Evolutionary conservation across 2,329 filamentous ascomycete species (phyloP).

Genomic region (Hypoxylon sp.): DNA sequence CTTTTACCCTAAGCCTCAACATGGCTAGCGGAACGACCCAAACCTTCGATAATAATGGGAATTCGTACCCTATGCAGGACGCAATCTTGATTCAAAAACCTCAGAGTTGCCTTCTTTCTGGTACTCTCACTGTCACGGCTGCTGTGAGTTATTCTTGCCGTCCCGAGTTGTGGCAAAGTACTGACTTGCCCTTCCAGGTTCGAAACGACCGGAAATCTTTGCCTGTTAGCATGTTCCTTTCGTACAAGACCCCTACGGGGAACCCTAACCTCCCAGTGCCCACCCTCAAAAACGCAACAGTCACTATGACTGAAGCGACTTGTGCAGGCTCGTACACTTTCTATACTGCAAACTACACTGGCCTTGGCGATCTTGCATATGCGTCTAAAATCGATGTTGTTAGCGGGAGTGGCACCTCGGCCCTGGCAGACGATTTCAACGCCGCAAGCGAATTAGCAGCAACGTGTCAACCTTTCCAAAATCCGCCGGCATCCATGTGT

Average conservation of each 20-base stretch:
- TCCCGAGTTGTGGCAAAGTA: background rate
- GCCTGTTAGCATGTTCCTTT: conserved; percentile 58
- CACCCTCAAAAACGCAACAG: conserved; percentile 53
- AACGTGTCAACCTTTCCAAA: conserved; percentile 58
- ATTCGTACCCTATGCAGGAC: conserved; percentile 67
- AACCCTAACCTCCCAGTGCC: conserved; percentile 59
- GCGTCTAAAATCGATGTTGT: conserved; percentile 61
- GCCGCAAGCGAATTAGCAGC: conserved; percentile 59
- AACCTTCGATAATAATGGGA: conserved; percentile 68
- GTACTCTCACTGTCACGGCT: conserved; percentile 60
- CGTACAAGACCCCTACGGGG: conserved; percentile 57
- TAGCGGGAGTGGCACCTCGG: conserved; percentile 54
- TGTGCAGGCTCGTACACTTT: conserved; percentile 64
- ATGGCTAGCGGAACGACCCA: conserved; percentile 60
- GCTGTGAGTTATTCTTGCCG: conserved; percentile 49
- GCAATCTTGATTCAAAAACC: conserved; percentile 66
- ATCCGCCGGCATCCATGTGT: conserved; percentile 50
- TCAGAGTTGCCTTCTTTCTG: conserved; percentile 67
- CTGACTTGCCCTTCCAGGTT: conserved; percentile 48
- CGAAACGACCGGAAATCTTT: conserved; percentile 61
- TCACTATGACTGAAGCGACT: conserved; percentile 58
- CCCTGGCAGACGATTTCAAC: conserved; percentile 63
- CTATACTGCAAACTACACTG: conserved; percentile 58
- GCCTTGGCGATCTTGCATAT: conserved; percentile 59
- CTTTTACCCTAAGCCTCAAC: conserved; percentile 68